phyloP scores from a whole-genome alignment of 305 asterid genomes.

The Solanum chacoense region DNA sequence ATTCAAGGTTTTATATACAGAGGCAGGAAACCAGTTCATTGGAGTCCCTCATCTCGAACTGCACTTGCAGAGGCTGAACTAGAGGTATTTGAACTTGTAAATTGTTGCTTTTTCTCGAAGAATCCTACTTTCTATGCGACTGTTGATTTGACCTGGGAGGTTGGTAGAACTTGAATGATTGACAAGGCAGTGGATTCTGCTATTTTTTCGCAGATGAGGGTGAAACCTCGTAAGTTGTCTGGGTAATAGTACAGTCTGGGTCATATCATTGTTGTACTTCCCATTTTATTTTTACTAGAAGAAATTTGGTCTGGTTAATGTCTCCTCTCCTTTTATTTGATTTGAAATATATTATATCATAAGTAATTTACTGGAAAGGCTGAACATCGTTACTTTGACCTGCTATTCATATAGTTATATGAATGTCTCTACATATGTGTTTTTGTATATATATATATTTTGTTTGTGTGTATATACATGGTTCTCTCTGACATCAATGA shows the following conservation, averaged over 20 bases:
- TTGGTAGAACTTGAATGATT: not conserved
- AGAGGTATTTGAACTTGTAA: slow-evolving; percentile 51
- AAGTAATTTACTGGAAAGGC: not conserved
- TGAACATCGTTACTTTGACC: not conserved
- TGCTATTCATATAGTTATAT: not conserved
- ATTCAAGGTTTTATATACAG: slow-evolving; percentile 81
- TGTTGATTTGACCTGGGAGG: not conserved
- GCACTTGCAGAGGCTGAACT: slow-evolving; percentile 99
- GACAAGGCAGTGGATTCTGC: not conserved
- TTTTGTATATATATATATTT: not conserved
- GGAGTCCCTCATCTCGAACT: slow-evolving; percentile 98
- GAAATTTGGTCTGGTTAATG: not conserved
- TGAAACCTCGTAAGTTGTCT: not conserved
- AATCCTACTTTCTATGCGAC: not conserved
- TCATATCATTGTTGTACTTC: not conserved
- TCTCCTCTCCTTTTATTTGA: not conserved
- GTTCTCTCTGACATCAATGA: not conserved
- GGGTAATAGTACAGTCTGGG: not conserved
- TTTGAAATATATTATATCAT: not conserved
- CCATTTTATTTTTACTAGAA: not conserved
- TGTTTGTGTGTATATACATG: not conserved
- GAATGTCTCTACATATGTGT: not conserved
- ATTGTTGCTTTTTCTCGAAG: slow-evolving; percentile 1
- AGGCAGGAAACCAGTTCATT: slow-evolving; percentile 97
- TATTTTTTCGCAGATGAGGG: not conserved